Evolutionary conservation across 2,329 filamentous ascomycete species (phyloP), one percentile per base, ranked within the genome.

Genomic region (Cryphonectria japonica): DNA sequence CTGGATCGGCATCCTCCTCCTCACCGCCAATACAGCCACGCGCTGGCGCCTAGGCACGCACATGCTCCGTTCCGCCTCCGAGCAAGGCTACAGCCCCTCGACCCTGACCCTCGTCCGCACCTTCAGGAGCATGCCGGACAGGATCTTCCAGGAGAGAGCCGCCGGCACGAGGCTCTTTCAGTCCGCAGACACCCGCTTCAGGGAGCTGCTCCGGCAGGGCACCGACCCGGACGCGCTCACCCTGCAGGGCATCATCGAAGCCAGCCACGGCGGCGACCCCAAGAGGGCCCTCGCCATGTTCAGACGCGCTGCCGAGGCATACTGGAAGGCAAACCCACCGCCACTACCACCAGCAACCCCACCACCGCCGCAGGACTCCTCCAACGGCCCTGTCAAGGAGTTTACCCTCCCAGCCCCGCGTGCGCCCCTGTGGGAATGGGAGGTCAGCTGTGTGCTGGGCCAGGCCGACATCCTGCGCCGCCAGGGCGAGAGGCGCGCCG

Each of bases 151-250:
- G 34, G 71, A 74, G 8, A 78, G 76, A 68, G 72, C 69, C 26
- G 59, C 60, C 14, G 68, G 73, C 1, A 72, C 74, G 41, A 70
- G 75, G 46, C 71, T 74, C 13, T 77, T 79, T 73, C 68, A 62
- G 22, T 64, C 68, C 32, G 73, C 75, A 67, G 46, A 74, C 32
- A 41, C 43, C n/a, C 74, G 70, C 41, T 78, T 79, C 72, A 69
- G 75, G 64, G 70, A 69, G 16, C 71, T 78, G 34, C 63, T 77
- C 26, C 39, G 32, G 14, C 22, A 43, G 16, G 70, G 68, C 22
- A 68, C 67, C 8, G 74, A 77, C 60, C 78, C 82, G 19, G 77
- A 84, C 70, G 78, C 78, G 1, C 78, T 81, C 14, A 82, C 82
- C 0, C 73, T 83, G n/a, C 75, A 78, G 9, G 82, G 79, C 22